Conservation (phyloP, 192 early-diverging fungal species). For the Umbelopsis isabellina region DNA sequence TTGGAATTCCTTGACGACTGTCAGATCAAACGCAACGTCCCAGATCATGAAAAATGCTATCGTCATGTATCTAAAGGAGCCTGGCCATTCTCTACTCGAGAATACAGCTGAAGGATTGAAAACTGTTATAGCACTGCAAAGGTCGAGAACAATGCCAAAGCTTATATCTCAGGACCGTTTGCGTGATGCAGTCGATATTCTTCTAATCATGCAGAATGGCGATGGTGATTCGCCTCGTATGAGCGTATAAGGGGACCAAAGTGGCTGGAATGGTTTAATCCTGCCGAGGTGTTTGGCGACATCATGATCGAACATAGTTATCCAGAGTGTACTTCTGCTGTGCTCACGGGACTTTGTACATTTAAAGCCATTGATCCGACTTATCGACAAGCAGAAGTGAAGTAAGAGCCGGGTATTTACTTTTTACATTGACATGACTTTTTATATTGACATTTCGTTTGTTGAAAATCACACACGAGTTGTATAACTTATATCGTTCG, state of each 20-base stretch:
- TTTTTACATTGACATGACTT: too few relatives aligned
- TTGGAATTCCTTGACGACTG: constrained; percentile 84
- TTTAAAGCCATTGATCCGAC: constrained; percentile 79
- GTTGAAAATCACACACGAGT: too few relatives aligned
- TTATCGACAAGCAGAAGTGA: constrained; percentile 81
- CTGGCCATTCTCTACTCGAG: constrained; percentile 95
- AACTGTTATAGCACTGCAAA: constrained; percentile 72
- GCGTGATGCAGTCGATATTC: constrained; percentile 85
- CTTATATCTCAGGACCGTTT: constrained; percentile 72
- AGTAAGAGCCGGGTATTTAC: constrained; percentile 53
- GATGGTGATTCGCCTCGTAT: constrained; percentile 92
- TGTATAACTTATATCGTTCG: too few relatives aligned
- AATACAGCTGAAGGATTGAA: constrained; percentile 93
- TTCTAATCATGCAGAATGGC: constrained; percentile 90
- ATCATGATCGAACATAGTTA: constrained; percentile 98
- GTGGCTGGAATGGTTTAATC: constrained; percentile 88
- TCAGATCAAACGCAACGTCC: constrained; percentile 79
- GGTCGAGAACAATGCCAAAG: constrained; percentile 53
- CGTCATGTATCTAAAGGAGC: constrained; percentile 88
- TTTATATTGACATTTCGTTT: too few relatives aligned
- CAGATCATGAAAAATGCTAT: constrained; percentile 68
- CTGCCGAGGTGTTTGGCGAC: constrained; percentile 98
- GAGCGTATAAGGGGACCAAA: constrained; percentile 79
- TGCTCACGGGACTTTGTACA: constrained; percentile 78
- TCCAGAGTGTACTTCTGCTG: constrained; percentile 96